Evolutionary conservation across 306 rosid species (phyloP), one percentile per base, ranked within the genome.

Genomic region (Herpetospermum pedunculosum): DNA sequence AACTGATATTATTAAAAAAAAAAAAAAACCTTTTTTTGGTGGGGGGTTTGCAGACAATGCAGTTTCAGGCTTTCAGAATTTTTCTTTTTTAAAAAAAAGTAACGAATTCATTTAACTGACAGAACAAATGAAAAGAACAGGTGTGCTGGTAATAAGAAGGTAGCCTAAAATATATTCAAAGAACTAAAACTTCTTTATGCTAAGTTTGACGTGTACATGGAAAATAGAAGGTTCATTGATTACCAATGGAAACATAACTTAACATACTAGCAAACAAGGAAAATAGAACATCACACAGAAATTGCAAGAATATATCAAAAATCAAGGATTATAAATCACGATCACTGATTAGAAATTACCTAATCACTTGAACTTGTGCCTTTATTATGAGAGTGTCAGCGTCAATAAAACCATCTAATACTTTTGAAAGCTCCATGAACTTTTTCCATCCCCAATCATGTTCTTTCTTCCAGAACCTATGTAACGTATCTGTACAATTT

Each of bases 391-490:
- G 89, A 63, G 88, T 88, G 85, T 95, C 99, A 35, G 96, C 44
- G 58, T 95, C 99, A 80, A 95, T 90, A 83, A 95, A 95, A 69
- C 99, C 99, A 62, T 95, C 99, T 72, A 85, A 79, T 71, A 95
- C 97, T 89, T 95, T 92, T 18, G 99, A 85, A 71, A 89, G 87
- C 88, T 95, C 99, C 99, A 92, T 95, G 77, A 95, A 95, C 80
- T 95, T 95, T 77, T 95, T 95, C 99, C 99, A 95, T 63, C 99
- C 99, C 99, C 99, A 95, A 80, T 95, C 99, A 76, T 95, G 99
- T 82, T 95, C 99, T 86, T 95, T 95, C 93, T 95, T 95, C 97
- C 99, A 95, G 81, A 95, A 95, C 30, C 99, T 96, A 82, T 95
- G 99, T 76, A 95, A 85, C 19, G 99, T 95, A 83, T 95, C 99